phyloP scores from a whole-genome alignment of 2,329 filamentous ascomycete species.

The Penicillium janthinellum region DNA sequence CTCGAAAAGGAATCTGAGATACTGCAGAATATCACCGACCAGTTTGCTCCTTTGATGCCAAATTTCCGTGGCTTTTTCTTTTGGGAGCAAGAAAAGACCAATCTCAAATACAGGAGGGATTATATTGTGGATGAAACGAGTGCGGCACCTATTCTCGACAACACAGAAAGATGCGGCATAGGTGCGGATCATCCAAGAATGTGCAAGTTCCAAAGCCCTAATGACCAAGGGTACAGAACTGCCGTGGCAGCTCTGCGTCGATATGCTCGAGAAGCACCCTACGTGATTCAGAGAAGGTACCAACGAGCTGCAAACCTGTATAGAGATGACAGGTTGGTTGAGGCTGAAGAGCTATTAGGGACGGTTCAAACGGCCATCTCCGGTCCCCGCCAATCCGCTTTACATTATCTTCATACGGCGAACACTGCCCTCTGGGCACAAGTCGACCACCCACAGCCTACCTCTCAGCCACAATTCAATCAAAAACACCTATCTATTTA shows the following conservation, averaged over 20 bases:
- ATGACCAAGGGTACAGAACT: constrained; percentile 30
- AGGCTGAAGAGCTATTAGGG: constrained; percentile 6
- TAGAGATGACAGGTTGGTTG: constrained; percentile 5
- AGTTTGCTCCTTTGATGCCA: constrained; percentile 42
- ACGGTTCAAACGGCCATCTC: neutral
- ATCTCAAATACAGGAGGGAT: constrained; percentile 36
- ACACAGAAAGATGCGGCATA: constrained; percentile 40
- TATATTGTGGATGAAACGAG: constrained; percentile 36
- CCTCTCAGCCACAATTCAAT: constrained; percentile 1
- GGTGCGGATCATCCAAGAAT: constrained; percentile 34
- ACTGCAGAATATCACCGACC: constrained; percentile 43
- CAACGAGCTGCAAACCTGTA: constrained; percentile 3
- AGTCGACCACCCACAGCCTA: constrained; percentile 4
- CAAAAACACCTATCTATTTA: neutral
- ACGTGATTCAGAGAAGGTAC: constrained; percentile 7
- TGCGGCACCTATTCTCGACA: constrained; percentile 37
- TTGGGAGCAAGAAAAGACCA: constrained; percentile 44
- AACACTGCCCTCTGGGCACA: neutral
- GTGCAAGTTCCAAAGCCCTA: constrained; percentile 31
- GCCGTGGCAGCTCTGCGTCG: constrained; percentile 21
- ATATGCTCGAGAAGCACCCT: constrained; percentile 11
- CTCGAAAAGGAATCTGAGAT: constrained; percentile 51
- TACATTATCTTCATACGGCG: neutral
- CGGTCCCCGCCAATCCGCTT: constrained; percentile 2
- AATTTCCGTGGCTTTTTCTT: constrained; percentile 44